Evolutionary conservation across 208 protist genomes (phyloP).

Genomic region (Crithidia mellificae): DNA sequence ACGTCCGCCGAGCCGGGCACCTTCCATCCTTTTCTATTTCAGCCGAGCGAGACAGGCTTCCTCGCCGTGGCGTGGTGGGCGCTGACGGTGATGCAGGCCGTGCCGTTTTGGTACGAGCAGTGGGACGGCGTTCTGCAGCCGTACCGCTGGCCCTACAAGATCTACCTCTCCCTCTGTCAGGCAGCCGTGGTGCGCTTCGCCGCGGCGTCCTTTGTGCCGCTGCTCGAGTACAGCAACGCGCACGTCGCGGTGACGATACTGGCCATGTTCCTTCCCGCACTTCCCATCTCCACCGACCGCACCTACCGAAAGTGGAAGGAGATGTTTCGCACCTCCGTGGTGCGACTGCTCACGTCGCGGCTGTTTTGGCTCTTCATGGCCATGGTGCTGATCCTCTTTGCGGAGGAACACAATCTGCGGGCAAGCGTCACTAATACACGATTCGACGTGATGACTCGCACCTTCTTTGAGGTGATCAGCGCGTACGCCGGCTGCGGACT

Average conservation of each 20-base stretch:
- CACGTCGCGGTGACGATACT: slow-evolving; percentile 78
- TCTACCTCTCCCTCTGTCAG: slow-evolving; percentile 75
- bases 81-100: slow-evolving; percentile 56
- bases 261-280: slow-evolving; percentile 75
- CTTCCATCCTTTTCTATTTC: slow-evolving; percentile 81
- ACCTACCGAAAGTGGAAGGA: slow-evolving; percentile 74
- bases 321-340: slow-evolving; percentile 64
- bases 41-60: slow-evolving; percentile 49
- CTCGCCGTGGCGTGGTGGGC: slow-evolving; percentile 55
- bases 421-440: slow-evolving; percentile 31
- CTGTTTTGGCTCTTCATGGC: slow-evolving; percentile 77
- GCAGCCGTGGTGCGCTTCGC: slow-evolving; percentile 72
- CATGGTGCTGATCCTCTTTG: slow-evolving; percentile 61
- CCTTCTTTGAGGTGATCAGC: slow-evolving; percentile 81
- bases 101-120: slow-evolving; percentile 74
- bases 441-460: slow-evolving; percentile 75
- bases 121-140: slow-evolving; percentile 53
- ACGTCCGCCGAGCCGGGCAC: slow-evolving; percentile 43
- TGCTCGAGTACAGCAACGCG: slow-evolving; percentile 64
- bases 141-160: slow-evolving; percentile 55
- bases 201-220: slow-evolving; percentile 63
- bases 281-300: slow-evolving; percentile 79
- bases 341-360: slow-evolving; percentile 73
- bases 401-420: slow-evolving; percentile 44
- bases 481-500: slow-evolving; percentile 71